phyloP scores from a whole-genome alignment of 768 basidiomycete genomes.

The Podaxis sp. region DNA sequence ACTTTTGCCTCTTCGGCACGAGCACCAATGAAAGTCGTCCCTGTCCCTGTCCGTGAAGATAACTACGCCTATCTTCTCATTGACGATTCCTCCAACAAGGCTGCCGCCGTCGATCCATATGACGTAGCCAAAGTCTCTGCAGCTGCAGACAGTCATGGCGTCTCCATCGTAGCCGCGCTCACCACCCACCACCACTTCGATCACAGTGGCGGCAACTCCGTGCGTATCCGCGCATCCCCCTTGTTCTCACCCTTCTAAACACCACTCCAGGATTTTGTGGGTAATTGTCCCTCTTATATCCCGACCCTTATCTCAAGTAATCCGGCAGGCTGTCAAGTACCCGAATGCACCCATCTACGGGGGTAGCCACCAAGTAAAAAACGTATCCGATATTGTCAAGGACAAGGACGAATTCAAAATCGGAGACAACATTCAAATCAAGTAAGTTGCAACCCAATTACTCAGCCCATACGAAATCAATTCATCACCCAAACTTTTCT shows the following conservation, averaged over 20 bases:
- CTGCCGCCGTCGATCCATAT: conserved; percentile 80
- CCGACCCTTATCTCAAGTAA: not conserved
- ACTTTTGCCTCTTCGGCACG: conserved; percentile 8
- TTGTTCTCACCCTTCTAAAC: not conserved
- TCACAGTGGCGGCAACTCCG: conserved; percentile 86
- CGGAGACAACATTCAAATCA: conserved; percentile 62
- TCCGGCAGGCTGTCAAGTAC: conserved; percentile 38
- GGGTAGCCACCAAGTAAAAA: conserved; percentile 70
- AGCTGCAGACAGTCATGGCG: conserved; percentile 59
- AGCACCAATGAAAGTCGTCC: conserved; percentile 65
- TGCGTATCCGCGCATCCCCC: conserved; percentile 26
- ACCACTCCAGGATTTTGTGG: conserved; percentile 47
- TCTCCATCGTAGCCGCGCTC: conserved; percentile 68
- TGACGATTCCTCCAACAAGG: conserved; percentile 63
- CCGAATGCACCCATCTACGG: conserved; percentile 69
- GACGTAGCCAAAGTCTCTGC: conserved; percentile 69
- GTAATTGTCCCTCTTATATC: conserved; percentile 23
- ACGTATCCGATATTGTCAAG: conserved; percentile 71
- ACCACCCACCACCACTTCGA: conserved; percentile 95
- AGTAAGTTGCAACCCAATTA: conserved; percentile 34
- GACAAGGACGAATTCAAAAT: conserved; percentile 81
- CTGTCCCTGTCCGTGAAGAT: conserved; percentile 77
- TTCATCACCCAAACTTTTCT: not conserved
- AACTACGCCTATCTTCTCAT: conserved; percentile 87
- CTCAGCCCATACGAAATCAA: conserved; percentile 12